Evolutionary conservation across 2,329 filamentous ascomycete genomes (phyloP).

Genomic region (Cadophora sp.): DNA sequence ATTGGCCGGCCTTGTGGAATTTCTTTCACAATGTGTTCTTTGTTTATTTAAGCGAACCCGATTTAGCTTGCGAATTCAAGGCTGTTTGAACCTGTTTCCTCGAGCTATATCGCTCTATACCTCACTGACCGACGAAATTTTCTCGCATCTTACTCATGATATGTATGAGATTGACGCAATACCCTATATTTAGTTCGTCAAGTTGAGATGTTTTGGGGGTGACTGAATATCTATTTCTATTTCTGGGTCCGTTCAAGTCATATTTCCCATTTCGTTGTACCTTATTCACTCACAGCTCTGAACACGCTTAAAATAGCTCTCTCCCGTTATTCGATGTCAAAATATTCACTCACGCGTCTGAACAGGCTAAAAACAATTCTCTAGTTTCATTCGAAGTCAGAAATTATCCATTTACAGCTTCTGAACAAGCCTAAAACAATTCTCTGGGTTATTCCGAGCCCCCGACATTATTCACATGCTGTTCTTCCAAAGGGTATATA

Average conservation of each 20-base stretch:
- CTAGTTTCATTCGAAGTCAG: neutral
- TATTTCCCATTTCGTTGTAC: no score
- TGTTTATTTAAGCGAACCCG: neutral
- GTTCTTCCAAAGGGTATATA: neutral
- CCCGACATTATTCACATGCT: neutral
- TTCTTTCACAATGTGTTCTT: neutral
- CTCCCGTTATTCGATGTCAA: no score
- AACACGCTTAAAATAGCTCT: no score
- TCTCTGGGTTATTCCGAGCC: neutral
- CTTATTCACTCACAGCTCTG: no score
- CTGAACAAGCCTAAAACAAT: neutral
- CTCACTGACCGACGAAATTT: neutral
- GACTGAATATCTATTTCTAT: no score
- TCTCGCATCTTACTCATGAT: no score
- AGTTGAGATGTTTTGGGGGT: no score
- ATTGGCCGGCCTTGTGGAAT: neutral
- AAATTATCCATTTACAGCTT: neutral
- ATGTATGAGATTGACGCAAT: no score
- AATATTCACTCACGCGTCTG: no score
- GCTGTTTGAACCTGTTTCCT: neutral
- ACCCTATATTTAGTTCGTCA: no score
- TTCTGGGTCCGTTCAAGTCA: no score
- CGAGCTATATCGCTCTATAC: neutral
- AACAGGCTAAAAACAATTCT: no score
- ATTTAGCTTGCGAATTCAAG: neutral